A percentile compares a stretch with the other conserved stretches of the same genome.
These are phyloP conservation scores for Crataegus laevigata DNA, from an alignment of 306 rosid genomes.

Conservation along the genomic window DNA sequence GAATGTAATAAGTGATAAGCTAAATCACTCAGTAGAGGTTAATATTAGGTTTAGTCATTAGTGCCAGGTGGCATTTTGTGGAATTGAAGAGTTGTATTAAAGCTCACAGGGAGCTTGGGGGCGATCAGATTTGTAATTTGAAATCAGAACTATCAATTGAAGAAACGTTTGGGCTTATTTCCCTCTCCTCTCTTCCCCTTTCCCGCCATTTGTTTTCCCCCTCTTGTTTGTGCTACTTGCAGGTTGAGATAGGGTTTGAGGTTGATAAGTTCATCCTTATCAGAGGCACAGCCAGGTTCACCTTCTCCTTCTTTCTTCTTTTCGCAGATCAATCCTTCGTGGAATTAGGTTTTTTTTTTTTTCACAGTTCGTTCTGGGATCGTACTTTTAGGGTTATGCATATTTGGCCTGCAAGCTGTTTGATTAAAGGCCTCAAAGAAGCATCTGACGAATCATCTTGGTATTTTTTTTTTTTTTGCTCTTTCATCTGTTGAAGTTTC, in stretches of 20 bases:
- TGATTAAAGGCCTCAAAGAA: neutral
- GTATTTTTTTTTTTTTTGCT: neutral
- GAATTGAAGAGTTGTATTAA: no score
- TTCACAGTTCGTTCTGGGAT: neutral
- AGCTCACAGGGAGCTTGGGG: no score
- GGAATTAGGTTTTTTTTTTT: neutral
- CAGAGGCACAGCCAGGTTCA: neutral
- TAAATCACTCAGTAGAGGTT: no score
- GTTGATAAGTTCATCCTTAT: no score
- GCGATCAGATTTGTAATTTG: fast-evolving
- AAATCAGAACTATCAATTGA: fast-evolving
- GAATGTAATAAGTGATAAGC: no score
- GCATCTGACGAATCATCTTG: neutral
- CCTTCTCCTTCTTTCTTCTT: neutral
- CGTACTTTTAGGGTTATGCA: neutral
- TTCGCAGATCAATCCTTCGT: neutral
- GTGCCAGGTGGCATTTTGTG: no score
- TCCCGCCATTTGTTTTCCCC: no score
- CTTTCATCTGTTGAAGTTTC: neutral
- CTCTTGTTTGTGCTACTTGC: no score
- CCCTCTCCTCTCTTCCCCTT: no score
- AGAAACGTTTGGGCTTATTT: no score
- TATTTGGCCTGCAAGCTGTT: neutral
- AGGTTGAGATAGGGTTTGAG: no score
- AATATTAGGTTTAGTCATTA: no score